Base-by-base conservation (phyloP, 805 yeast species). In the Metschnikowia lunata region DNA sequence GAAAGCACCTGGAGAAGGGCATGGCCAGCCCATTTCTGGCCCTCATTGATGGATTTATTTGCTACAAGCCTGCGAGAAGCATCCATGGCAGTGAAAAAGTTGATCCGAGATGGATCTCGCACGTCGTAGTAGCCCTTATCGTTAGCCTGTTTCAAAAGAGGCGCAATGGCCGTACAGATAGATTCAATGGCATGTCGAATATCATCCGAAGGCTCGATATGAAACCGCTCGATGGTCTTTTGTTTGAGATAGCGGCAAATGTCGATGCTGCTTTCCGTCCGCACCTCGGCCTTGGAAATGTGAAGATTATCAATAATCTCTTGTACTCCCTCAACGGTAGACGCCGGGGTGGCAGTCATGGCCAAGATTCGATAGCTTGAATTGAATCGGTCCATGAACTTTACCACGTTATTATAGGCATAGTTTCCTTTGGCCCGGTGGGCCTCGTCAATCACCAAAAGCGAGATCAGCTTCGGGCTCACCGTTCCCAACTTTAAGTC, bases 281-380 rank as follows among this genome's bases (percentile, higher is more conserved):
- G 71, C 15, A 90, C 79, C 60, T 91, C 97, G 35, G 89, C 81
- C 43, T 74, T 74, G 0, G 97, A 83, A 1, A 93, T 85, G 26
- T 65, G 64, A 47, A 93, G 66, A 54, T 87, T 88, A 44, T 78
- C 75, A 1, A 93, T 81, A 26, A 93, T 84, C 37, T 80, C 83
- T 61, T 95, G 97, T 0, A 95, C 95, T 2, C 91, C 87, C 46
- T 86, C 95, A 1, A 88, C 76, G 47, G 84, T 84, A 0, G 95
- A 73, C 0, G 97, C 93, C 0, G 99, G 99, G 0, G 99, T 93
- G 1, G 99, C 99, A 0, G 98, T 89, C 49, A 93, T 69, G 0
- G 96, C 98, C 40, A 93, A 62, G 0, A 90, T 70, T 36, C 99
- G 70, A 52, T 81, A 84, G 1, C 87, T 78, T 1, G 79, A 72